Evolutionary conservation across 345 rosid species (phyloP).

Genomic region (Punica granatum): DNA sequence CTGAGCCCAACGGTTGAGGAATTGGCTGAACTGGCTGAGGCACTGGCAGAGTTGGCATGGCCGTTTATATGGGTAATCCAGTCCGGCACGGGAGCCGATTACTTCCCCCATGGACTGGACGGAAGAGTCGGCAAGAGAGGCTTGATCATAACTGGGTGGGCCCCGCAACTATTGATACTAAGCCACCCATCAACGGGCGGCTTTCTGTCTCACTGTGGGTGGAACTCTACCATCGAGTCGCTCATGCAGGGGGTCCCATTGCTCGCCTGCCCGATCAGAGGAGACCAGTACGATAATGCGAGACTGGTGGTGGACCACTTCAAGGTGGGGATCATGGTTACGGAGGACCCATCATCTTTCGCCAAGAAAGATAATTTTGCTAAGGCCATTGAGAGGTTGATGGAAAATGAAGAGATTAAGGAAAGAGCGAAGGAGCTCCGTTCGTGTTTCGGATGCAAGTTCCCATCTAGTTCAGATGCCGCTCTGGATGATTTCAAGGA

Average conservation of each 20-base stretch:
- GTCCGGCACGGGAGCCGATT: slow-evolving; percentile 6
- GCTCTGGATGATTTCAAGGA: slow-evolving; percentile 17
- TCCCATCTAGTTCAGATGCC: slow-evolving; percentile 22
- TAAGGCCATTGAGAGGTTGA: slow-evolving; percentile 25
- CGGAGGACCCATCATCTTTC: slow-evolving; percentile 10
- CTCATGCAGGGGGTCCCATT: slow-evolving; percentile 26
- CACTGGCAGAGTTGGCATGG: slow-evolving; percentile 7
- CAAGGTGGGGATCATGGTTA: slow-evolving; percentile 9
- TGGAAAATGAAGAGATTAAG: slow-evolving; percentile 16
- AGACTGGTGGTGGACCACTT: slow-evolving; percentile 15
- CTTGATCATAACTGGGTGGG: slow-evolving; percentile 33
- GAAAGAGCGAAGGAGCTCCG: slow-evolving; percentile 14
- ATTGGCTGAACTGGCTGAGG: slow-evolving; percentile 9
- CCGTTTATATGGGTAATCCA: slow-evolving; percentile 23
- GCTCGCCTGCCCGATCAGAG: slow-evolving; percentile 31
- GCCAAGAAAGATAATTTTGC: slow-evolving; percentile 13
- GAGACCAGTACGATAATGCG: slow-evolving; percentile 29
- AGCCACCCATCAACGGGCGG: slow-evolving; percentile 35
- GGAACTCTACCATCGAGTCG: slow-evolving; percentile 36
- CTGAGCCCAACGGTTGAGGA: slow-evolving; percentile 17
- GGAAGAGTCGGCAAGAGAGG: slow-evolving; percentile 22
- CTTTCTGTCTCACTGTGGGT: slow-evolving; percentile 37
- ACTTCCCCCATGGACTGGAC: slow-evolving; percentile 16
- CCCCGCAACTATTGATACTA: slow-evolving; percentile 33
- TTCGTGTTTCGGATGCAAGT: slow-evolving; percentile 15